phyloP scores from a whole-genome alignment of 2,329 filamentous ascomycete species.

The Aureobasidium sp. region DNA sequence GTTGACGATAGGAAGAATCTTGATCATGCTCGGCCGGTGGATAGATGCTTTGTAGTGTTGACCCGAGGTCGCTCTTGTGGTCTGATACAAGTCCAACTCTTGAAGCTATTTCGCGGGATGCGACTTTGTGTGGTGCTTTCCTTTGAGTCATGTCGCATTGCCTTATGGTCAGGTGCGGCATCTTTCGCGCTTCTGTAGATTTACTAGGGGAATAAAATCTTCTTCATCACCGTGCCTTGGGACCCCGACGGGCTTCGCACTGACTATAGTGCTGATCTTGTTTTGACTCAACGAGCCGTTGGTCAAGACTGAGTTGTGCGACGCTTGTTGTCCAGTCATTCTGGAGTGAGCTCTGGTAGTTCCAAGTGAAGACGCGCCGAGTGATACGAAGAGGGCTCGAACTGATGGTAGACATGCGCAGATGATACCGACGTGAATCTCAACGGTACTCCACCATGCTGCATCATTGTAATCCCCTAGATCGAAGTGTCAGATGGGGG shows the following conservation, averaged over 20 bases:
- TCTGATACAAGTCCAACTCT: no score
- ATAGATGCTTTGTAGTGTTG: no score
- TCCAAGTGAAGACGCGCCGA: conserved; percentile 16
- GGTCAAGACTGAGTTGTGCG: not conserved
- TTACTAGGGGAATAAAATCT: conserved; percentile 21
- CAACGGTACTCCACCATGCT: conserved; percentile 25
- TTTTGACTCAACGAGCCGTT: not conserved
- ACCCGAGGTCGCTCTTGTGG: no score
- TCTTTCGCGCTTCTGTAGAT: conserved; percentile 1
- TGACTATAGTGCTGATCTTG: not conserved
- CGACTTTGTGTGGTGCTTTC: no score
- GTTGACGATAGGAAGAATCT: no score
- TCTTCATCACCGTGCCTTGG: conserved; percentile 12
- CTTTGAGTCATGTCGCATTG: not conserved
- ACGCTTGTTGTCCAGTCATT: not conserved
- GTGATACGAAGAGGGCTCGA: conserved; percentile 24
- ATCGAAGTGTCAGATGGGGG: not conserved
- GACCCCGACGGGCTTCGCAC: not conserved
- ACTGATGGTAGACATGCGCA: conserved; percentile 25
- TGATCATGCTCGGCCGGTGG: no score
- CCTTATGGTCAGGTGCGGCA: no score
- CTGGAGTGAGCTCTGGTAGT: not conserved
- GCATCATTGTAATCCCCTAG: conserved; percentile 22
- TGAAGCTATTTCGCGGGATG: no score
- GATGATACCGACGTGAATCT: conserved; percentile 24